These are phyloP conservation scores for Corylus heterophylla DNA, from an alignment of 306 rosid genomes.

Conservation along the genomic window DNA sequence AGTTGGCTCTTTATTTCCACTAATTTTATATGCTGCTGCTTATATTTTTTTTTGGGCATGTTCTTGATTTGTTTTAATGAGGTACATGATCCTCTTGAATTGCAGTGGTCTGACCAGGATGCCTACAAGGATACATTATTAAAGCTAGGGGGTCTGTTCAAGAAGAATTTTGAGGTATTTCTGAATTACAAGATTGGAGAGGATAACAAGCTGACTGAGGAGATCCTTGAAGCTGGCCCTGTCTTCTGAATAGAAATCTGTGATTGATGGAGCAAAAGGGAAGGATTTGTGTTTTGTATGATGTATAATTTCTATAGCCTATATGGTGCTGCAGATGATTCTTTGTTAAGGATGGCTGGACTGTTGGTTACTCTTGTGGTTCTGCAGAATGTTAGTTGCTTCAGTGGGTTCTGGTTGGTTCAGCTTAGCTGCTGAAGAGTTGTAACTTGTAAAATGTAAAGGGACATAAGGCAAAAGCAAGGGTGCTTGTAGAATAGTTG, in stretches of 20 bases:
- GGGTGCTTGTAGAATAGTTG: no score
- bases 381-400: no score
- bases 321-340: no score
- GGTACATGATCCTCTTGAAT: not conserved
- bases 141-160: constrained; percentile 71
- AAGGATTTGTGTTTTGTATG: no score
- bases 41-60: not conserved
- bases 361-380: no score
- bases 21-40: not conserved
- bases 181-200: constrained; percentile 58
- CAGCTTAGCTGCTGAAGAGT: no score
- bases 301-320: no score
- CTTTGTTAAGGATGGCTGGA: no score
- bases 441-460: no score
- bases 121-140: constrained; percentile 54
- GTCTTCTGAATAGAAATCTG: constrained; percentile 39
- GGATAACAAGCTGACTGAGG: constrained; percentile 55
- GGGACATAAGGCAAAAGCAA: no score
- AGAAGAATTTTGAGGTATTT: constrained; percentile 72
- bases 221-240: constrained; percentile 87
- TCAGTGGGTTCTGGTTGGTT: no score
- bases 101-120: constrained; percentile 75
- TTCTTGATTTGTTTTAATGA: not conserved
- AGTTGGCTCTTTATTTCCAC: constrained; percentile 25
- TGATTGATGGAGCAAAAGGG: not conserved